These are phyloP conservation scores for Gnaphalium uliginosum DNA, from an alignment of 129 eudicot genomes.

Conservation along the genomic window DNA sequence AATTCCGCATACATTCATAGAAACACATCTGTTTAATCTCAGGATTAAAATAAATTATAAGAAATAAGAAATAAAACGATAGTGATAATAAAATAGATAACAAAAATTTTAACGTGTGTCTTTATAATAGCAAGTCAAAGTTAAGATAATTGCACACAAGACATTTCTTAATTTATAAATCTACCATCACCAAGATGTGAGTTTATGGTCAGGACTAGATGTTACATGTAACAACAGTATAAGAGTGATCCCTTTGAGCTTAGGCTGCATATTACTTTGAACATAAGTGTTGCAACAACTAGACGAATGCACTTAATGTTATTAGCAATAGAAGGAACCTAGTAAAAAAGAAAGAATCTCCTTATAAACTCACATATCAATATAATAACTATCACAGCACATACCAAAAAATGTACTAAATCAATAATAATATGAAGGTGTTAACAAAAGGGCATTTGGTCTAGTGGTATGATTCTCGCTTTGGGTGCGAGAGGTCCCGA, in stretches of 20 bases:
- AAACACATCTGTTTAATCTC: not conserved
- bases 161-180: conserved; percentile 4
- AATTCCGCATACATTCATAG: not conserved
- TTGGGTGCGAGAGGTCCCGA: conserved; percentile 75
- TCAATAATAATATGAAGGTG: not conserved
- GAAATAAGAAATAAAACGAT: too few relatives aligned
- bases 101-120: not conserved
- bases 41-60: not conserved
- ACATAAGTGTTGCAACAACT: not conserved
- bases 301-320: not conserved
- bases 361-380: not conserved
- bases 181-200: conserved; percentile 8
- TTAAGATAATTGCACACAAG: conserved; percentile 5
- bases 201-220: not conserved
- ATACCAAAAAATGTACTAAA: not conserved
- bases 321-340: conserved; percentile 7
- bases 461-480: conserved; percentile 81
- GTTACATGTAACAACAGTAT: conserved; percentile 10
- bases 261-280: not conserved
- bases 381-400: conserved; percentile 9
- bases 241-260: not conserved
- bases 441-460: conserved; percentile 51
- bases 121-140: not conserved
- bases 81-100: not conserved
- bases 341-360: not conserved